phyloP scores from a whole-genome alignment of 1,284 basidiomycete species.

The Trametes polyzona region DNA sequence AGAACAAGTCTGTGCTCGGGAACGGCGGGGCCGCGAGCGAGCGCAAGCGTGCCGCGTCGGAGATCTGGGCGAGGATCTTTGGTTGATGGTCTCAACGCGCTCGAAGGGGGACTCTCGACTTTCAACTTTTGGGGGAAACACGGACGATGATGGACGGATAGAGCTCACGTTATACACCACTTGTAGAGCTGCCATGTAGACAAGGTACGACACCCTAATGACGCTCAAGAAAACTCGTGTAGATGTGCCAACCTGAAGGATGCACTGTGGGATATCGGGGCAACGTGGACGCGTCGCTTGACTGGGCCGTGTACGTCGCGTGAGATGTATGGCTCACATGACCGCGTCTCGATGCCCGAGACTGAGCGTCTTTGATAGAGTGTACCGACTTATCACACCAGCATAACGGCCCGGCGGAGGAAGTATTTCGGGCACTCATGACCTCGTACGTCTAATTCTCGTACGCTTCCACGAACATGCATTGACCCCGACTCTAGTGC shows the following conservation, averaged over 20 bases:
- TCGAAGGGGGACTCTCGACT: neutral
- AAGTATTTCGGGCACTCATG: neutral
- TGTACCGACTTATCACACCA: too few relatives aligned
- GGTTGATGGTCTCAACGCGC: constrained; percentile 11
- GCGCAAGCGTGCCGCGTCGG: constrained; percentile 42
- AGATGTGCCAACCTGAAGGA: too few relatives aligned
- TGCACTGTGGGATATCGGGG: too few relatives aligned
- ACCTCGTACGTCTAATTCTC: neutral
- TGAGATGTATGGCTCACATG: constrained; percentile 4
- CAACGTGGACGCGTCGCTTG: neutral
- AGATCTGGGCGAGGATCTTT: constrained; percentile 43
- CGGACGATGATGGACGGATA: too few relatives aligned
- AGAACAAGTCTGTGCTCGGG: constrained; percentile 71
- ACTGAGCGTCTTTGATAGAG: neutral
- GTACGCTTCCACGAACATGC: neutral
- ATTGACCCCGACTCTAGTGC: neutral
- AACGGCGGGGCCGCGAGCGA: constrained; percentile 57
- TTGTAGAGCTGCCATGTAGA: constrained; percentile 1
- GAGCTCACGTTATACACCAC: neutral
- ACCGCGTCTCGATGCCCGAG: neutral
- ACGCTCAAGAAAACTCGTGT: too few relatives aligned
- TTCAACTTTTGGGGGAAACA: too few relatives aligned
- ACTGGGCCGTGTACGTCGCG: neutral
- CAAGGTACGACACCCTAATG: too few relatives aligned
- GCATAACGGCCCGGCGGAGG: constrained; percentile 11